These are phyloP conservation scores for Ogataea hybrid DNA, from an alignment of 1,139 yeast species.

Conservation along the genomic window DNA sequence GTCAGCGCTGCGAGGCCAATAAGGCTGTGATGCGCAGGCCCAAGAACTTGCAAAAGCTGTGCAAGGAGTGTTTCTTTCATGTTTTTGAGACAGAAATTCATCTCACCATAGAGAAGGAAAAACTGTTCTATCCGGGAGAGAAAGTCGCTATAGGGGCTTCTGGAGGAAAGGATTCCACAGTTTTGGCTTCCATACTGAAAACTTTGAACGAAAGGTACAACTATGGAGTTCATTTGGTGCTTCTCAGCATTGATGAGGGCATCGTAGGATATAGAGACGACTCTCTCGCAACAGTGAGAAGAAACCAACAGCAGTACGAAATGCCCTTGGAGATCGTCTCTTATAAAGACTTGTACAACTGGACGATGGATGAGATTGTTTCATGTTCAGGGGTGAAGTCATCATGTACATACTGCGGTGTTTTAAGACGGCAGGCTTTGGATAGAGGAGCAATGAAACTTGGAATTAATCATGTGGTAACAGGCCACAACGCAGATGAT, in stretches of 20 bases:
- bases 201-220: conserved; percentile 83
- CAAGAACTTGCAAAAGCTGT: conserved; percentile 85
- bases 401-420: conserved; percentile 98
- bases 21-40: conserved; percentile 92
- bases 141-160: conserved; percentile 95
- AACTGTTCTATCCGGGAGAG: conserved; percentile 77
- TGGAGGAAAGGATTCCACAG: conserved; percentile 98
- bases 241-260: conserved; percentile 93
- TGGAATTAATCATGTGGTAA: conserved; percentile 86
- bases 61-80: conserved; percentile 84
- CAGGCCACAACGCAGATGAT: conserved; percentile 99
- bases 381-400: conserved; percentile 92
- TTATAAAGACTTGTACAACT: conserved; percentile 81
- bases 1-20: conserved; percentile 84
- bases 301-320: conserved; percentile 84
- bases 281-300: conserved; percentile 91
- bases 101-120: conserved; percentile 71
- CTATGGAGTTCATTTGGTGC: conserved; percentile 79
- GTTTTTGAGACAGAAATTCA: conserved; percentile 97
- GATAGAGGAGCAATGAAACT: conserved; percentile 95
- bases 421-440: conserved; percentile 90
- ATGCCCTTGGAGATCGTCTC: conserved; percentile 90
- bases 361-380: conserved; percentile 99
- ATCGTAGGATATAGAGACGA: conserved; percentile 97
- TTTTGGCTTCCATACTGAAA: conserved; percentile 83